Evolutionary conservation across 345 rosid genomes (phyloP).

Genomic region (Acer campestre): DNA sequence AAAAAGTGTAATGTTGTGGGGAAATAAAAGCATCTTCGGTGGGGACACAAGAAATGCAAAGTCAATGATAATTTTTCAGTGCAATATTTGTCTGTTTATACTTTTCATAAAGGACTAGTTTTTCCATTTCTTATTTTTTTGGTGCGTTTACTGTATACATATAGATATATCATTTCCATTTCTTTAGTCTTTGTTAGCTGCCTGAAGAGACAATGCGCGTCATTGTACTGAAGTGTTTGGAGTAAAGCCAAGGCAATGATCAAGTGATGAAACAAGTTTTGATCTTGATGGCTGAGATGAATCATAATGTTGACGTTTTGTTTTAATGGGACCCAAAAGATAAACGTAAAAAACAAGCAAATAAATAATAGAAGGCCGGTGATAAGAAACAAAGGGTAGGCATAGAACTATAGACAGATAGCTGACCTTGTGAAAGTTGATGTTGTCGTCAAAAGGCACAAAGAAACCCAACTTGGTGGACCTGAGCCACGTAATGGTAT

Average conservation of each 20-base stretch:
- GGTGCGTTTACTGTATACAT: not conserved
- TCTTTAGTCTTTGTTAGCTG: slow-evolving; percentile 24
- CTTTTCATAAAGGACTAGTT: not conserved
- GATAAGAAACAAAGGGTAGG: not conserved
- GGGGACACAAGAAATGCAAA: not conserved
- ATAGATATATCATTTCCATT: too few species aligned
- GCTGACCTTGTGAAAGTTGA: slow-evolving; percentile 94
- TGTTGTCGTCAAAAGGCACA: slow-evolving; percentile 95
- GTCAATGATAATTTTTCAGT: not conserved
- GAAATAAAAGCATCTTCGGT: not conserved
- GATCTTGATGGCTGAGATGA: slow-evolving; percentile 19
- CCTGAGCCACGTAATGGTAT: slow-evolving; percentile 93
- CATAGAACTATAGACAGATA: not conserved
- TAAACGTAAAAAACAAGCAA: slow-evolving; percentile 37
- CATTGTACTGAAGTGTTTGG: slow-evolving; percentile 12
- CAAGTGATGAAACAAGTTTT: not conserved
- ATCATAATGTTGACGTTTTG: slow-evolving; percentile 34
- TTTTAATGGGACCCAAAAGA: slow-evolving; percentile 40
- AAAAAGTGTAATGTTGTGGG: not conserved
- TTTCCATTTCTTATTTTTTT: not conserved
- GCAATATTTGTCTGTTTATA: not conserved
- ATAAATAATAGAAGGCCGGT: not conserved
- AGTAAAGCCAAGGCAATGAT: not conserved
- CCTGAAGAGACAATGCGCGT: slow-evolving; percentile 25
- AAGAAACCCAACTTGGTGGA: slow-evolving; percentile 70